These are phyloP conservation scores for Boletus sp. DNA, from an alignment of 768 basidiomycete genomes.

Conservation along the genomic window DNA sequence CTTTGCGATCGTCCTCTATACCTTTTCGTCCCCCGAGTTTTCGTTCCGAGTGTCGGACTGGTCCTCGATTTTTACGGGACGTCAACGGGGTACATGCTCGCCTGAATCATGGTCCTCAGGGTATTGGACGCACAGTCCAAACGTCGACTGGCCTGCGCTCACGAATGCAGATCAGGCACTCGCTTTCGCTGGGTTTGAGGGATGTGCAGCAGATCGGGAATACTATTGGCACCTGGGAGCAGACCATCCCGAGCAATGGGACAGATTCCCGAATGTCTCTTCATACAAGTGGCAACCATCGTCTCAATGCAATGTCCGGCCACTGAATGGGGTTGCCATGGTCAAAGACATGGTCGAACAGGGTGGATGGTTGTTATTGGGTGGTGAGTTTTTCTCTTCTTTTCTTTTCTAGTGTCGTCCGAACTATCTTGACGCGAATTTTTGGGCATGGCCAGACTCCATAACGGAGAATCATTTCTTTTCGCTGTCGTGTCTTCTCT, in stretches of 20 bases:
- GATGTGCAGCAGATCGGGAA: constrained; percentile 62
- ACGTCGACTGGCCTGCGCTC: constrained; percentile 35
- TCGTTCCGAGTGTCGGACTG: constrained; percentile 17
- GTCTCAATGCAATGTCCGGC: constrained; percentile 40
- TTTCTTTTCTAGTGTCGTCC: neutral
- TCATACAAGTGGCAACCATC: constrained; percentile 55
- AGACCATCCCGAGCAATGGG: constrained; percentile 45
- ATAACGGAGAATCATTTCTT: constrained; percentile 74
- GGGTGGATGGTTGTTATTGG: constrained; percentile 69
- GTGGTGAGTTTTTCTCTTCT: constrained; percentile 41
- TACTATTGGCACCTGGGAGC: constrained; percentile 60
- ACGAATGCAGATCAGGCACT: constrained; percentile 42
- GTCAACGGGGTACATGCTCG: constrained; percentile 31
- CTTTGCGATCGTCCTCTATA: constrained; percentile 28
- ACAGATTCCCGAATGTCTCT: constrained; percentile 50
- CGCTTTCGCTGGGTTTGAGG: constrained; percentile 52
- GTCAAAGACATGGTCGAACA: constrained; percentile 58
- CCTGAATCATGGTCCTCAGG: constrained; percentile 36
- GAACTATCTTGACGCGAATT: constrained; percentile 1
- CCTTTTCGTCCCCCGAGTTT: constrained; percentile 23
- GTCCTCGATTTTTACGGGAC: constrained; percentile 24
- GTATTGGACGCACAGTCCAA: constrained; percentile 41
- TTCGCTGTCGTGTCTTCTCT: constrained; percentile 62
- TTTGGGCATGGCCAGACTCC: constrained; percentile 43
- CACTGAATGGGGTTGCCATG: constrained; percentile 41